Conservation (phyloP, 2,329 filamentous ascomycete species). For the Claviceps pazoutovae region DNA sequence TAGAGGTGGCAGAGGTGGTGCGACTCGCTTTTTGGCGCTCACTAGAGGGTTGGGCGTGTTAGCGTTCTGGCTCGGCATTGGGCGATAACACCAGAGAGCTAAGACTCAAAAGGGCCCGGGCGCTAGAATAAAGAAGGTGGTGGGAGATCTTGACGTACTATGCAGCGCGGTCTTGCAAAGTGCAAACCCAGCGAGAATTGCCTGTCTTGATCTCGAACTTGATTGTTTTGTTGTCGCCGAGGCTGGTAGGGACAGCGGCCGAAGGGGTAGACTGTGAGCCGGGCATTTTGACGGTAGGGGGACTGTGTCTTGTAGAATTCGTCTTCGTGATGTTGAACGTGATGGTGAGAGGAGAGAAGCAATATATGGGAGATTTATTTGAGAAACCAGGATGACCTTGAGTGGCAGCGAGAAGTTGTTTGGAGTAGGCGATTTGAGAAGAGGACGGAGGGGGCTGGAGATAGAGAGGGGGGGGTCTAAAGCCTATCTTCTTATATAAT, state of each 20-base stretch:
- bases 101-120: no score
- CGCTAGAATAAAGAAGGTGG: no score
- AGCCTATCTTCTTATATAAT: conserved; percentile 2
- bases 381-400: not conserved
- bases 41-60: conserved; percentile 12
- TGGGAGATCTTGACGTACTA: conserved; percentile 23
- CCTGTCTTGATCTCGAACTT: conserved; percentile 33
- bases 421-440: not conserved
- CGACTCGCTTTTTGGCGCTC: conserved; percentile 27
- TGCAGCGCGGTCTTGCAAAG: conserved; percentile 27
- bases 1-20: conserved; percentile 21
- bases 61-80: conserved; percentile 6
- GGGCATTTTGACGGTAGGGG: conserved; percentile 6
- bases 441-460: not conserved
- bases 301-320: not conserved
- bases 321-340: not conserved
- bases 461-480: not conserved
- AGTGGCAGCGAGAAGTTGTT: not conserved
- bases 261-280: conserved; percentile 8
- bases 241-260: conserved; percentile 10
- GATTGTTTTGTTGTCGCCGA: conserved; percentile 27
- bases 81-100: not conserved
- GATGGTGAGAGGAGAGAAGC: no score
- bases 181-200: conserved; percentile 24
- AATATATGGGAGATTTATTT: not conserved